Evolutionary conservation across 2,329 filamentous ascomycete genomes (phyloP), one percentile per base, ranked within the genome.

Genomic region (Daldinia sp.): DNA sequence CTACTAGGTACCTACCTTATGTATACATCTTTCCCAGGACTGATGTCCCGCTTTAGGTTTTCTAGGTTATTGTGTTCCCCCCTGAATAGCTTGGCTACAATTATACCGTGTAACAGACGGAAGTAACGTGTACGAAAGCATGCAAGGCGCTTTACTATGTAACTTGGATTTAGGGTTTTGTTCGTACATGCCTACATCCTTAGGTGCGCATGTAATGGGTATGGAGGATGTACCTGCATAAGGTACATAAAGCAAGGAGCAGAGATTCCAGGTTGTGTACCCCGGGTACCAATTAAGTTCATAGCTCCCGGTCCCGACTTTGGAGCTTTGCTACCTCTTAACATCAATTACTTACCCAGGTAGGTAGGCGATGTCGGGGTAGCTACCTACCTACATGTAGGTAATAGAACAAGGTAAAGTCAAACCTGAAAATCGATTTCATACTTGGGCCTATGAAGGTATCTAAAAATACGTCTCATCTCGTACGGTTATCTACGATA

Each of bases 51-150:
- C 26, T 20, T 18, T 57, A 13, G 46, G n/a, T 35, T 44, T 30
- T 20, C 41, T 42, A 28, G 54, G 15, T 44, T 44, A 35, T 42
- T 41, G 42, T 64, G 50, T 60, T 23, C 20, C 30, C 51, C 44
- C 28, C 41, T 30, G 57, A 62, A 37, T 68, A 53, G 23, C 15
- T 33, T 50, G 33, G n/a, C 26, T 53, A 53, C 18, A 37, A 54
- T 35, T 46, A 57, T 63, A 69, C 56, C 50, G 55, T 56, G 60
- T 48, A 63, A 56, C 55, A 46, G 23, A 60, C 39, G 55, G 48
- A 62, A 41, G 62, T 62, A 60, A 55, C 63, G 58, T 61, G 51
- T 41, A 61, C 42, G 35, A 51, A 51, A 58, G 33, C 62, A 62
- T 65, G 62, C 58, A 56, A 62, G 57, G 42, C 51, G 26, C 46